Evolutionary conservation across 2,329 filamentous ascomycete species (phyloP).

Genomic region (Fusarium goolgardi): DNA sequence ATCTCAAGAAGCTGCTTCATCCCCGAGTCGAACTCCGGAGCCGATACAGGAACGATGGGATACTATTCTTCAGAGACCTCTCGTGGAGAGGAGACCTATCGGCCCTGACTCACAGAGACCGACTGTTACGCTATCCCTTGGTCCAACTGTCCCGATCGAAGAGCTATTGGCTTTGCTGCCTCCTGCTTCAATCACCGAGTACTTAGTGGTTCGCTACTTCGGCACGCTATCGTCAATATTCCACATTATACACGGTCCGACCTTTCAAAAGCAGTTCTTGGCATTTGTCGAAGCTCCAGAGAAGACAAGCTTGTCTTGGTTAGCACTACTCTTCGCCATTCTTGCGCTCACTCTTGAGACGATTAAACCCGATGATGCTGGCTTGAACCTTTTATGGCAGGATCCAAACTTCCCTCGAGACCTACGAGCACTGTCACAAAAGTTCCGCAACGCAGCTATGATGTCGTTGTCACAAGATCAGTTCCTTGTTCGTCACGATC

Average conservation of each 20-base stretch:
- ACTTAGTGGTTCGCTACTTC: conserved; percentile 6
- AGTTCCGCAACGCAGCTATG: conserved; percentile 7
- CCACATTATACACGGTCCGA: conserved; percentile 13
- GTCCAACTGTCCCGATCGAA: not conserved
- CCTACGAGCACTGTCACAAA: rapidly evolving
- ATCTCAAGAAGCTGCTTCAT: not conserved
- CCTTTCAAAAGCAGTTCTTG: conserved; percentile 1
- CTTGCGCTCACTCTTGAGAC: conserved; percentile 13
- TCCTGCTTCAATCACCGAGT: conserved; percentile 2
- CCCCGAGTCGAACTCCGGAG: not conserved
- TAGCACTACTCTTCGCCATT: conserved; percentile 1
- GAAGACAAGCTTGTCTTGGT: conserved; percentile 2
- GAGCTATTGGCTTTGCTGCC: conserved; percentile 9
- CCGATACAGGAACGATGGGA: conserved; percentile 27
- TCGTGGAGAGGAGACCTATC: conserved; percentile 1
- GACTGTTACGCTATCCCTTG: not conserved
- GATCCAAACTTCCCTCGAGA: conserved; percentile 2
- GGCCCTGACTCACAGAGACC: not conserved
- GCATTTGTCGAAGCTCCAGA: rapidly evolving
- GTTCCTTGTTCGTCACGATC: not conserved
- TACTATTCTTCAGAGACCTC: not conserved
- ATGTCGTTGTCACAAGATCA: conserved; percentile 12
- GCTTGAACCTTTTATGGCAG: not conserved
- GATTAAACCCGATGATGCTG: not conserved
- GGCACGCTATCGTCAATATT: conserved; percentile 9